A percentile compares a stretch with the other conserved stretches of the same genome.
Conservation (phyloP, 257 asterid genomes). For the Paraleonurus japonicus region DNA sequence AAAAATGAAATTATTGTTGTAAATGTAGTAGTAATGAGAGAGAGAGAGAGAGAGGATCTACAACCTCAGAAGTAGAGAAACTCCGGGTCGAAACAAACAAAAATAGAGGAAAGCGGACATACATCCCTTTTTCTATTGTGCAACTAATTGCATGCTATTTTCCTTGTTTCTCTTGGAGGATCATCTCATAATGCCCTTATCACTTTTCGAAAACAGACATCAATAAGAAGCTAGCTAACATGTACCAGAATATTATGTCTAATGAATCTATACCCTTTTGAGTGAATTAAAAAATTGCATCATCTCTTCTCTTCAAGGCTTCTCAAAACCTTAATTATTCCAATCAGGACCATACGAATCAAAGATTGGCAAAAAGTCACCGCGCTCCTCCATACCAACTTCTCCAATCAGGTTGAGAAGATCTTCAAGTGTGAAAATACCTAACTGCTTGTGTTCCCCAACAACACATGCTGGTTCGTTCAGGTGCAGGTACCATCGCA, state of each 20-base stretch:
- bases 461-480: conserved; percentile 72
- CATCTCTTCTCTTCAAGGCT: neutral
- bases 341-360: conserved; percentile 23
- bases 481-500: conserved; percentile 62
- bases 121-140: no score
- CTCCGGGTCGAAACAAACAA: neutral
- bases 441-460: conserved; percentile 72
- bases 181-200: no score
- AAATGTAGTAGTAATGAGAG: no score
- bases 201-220: no score
- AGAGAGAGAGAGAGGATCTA: no score
- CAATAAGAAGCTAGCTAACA: no score
- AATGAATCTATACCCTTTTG: neutral
- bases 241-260: neutral
- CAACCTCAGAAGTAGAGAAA: neutral
- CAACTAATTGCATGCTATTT: no score
- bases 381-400: conserved; percentile 43
- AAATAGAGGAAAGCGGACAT: no score
- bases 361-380: conserved; percentile 27
- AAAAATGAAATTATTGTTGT: no score
- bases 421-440: conserved; percentile 33
- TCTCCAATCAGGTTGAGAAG: conserved; percentile 45
- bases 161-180: no score
- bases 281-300: neutral
- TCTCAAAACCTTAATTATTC: neutral